Evolutionary conservation across 306 rosid species (phyloP), one percentile per base, ranked within the genome.

Genomic region (Glycine latifolia): DNA sequence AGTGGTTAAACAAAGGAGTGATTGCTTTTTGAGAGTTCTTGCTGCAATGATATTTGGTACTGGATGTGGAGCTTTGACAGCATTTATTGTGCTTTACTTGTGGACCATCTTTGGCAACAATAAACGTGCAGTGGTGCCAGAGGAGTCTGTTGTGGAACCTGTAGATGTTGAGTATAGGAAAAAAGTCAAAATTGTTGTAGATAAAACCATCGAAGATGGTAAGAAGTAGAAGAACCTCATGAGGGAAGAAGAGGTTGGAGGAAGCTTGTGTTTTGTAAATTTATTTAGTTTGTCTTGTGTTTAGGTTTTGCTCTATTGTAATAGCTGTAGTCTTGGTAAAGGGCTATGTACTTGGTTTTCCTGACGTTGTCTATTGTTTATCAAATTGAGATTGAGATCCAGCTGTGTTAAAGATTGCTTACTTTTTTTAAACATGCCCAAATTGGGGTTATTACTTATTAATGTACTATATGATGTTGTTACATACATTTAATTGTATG

Each of bases 41-140:
- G 90, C 97, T 61, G 95, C 94, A 11, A 88, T 93, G 95, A 79
- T 88, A 50, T 87, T 91, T 68, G 99, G 99, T 7, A 90, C 87
- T 80, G 97, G 88, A 8, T 90, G 95, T 88, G 99, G 99, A 90
- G 99, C 95, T 72, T 73, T 91, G 81, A 69, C 87, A 26, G 92
- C 96, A 4, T 89, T 89, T 52, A 39, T 85, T 59, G 88, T 83
- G 72, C 73, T 93, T 87, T 91, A 90, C 82, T 77, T 90, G 77
- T 93, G 98, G 95, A 93, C 90, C 52, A 85, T 89, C 79, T 86
- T 93, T 46, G 94, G 97, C 3, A 88, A 83, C 5, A 37, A 37
- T 35, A 86, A 87, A 80, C 82, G 90, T 4, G 93, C 90, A 0
- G 96, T 93, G 79, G 92, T 88, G 83, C 99, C 97, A 0, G 99